These are phyloP conservation scores for Parietichytrium sp. DNA, from an alignment of 108 stramenopile genomes.

Conservation along the genomic window DNA sequence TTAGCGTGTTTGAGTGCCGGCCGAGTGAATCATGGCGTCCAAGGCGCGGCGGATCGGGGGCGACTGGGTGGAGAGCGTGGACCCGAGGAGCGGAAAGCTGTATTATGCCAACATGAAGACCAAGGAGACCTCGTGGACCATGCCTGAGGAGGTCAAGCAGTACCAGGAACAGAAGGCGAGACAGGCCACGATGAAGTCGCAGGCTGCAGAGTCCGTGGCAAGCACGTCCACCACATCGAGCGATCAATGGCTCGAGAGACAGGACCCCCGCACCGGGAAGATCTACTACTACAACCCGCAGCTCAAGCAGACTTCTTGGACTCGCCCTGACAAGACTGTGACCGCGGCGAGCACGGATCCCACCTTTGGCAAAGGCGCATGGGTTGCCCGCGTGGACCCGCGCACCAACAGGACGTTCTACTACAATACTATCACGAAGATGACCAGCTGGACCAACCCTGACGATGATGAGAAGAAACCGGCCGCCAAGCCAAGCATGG, in stretches of 20 bases:
- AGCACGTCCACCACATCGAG: constrained; percentile 48
- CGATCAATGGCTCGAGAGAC: neutral
- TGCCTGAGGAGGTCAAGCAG: constrained; percentile 15
- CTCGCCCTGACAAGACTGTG: neutral
- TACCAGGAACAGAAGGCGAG: neutral
- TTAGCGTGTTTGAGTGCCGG: too few species aligned
- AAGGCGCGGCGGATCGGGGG: constrained; percentile 41
- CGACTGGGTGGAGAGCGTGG: constrained; percentile 40
- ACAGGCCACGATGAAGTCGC: neutral
- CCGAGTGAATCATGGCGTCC: neutral
- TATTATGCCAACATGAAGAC: constrained; percentile 36
- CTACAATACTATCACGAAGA: constrained; percentile 78
- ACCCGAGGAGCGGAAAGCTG: constrained; percentile 36
- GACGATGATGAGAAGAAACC: constrained; percentile 24
- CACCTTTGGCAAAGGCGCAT: neutral
- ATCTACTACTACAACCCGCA: constrained; percentile 30
- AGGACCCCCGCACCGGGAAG: neutral
- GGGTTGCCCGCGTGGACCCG: constrained; percentile 59
- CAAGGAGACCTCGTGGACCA: constrained; percentile 38
- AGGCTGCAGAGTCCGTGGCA: neutral
- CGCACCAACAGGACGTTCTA: constrained; percentile 78
- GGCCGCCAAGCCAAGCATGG: neutral
- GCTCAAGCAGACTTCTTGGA: constrained; percentile 34
- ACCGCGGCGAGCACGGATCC: neutral
- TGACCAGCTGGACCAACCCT: constrained; percentile 90